Evolutionary conservation across 805 yeast species (phyloP), one percentile per base, ranked within the genome.

Genomic region (Tetrapisispora pingtungensis): DNA sequence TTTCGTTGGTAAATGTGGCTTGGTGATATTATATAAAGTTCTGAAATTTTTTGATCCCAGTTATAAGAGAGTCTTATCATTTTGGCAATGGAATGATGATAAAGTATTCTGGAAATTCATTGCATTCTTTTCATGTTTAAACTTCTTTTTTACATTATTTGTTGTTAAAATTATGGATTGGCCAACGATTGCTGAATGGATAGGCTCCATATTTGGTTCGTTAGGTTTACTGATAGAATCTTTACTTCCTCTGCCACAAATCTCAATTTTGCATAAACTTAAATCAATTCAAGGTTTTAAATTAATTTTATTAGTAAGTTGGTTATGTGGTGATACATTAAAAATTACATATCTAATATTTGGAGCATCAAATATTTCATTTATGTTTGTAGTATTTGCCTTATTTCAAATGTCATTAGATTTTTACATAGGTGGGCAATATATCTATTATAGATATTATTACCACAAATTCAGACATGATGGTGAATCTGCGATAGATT

Each of bases 271-370:
- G 40, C 73, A 77, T 56, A 72, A 87, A 45, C 54, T 81, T 24
- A 77, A 78, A 53, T 75, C 86, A 0, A 78, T 84, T 7, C 81
- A 81, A 50, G 90, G 93, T 47, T 88, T 88, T 66, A 81, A 87
- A 55, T 69, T 80, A 41, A 76, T 90, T 24, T 66, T 88, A 30
- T 60, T 88, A 32, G 64, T 87, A 17, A 81, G 89, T 55, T 88
- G 97, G 97, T 68, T 88, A 4, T 81, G 90, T 47, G 96, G 96
- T 46, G 97, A 88, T 64, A 68, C 81, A 34, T 74, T 86, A 33
- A 89, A 89, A 59, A 75, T 86, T 20, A 69, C 80, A 42, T 85
- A 84, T 56, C 67, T 85, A 43, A 54, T 84, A n/a, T 84, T 72
- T 61, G 95, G 95, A 14, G 83, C 93, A 1, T 74, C 73, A 43